Conservation (phyloP, 139 green algal species). For the Eudorina sp. region DNA sequence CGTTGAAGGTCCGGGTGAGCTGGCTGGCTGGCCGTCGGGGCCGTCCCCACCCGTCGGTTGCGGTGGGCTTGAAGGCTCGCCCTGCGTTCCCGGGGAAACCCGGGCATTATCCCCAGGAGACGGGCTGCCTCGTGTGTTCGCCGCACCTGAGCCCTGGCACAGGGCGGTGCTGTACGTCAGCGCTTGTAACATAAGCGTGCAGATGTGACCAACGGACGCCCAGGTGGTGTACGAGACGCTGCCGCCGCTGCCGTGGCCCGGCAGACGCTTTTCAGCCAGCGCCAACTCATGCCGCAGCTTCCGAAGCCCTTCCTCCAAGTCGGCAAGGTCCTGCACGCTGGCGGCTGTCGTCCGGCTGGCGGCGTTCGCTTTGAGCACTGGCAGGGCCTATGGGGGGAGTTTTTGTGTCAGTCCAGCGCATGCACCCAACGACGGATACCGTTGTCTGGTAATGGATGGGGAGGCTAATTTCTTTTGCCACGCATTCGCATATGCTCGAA, state of each 20-base stretch:
- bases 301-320: constrained; percentile 32
- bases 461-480: too few relatives aligned
- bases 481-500: too few relatives aligned
- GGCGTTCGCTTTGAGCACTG: neutral
- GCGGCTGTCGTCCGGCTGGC: neutral
- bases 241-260: neutral
- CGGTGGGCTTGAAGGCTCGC: neutral
- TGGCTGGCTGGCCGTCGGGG: too few relatives aligned
- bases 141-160: neutral
- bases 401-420: too few relatives aligned
- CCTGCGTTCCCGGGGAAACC: neutral
- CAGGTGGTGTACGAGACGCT: constrained; percentile 6
- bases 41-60: neutral
- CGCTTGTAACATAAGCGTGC: constrained; percentile 25
- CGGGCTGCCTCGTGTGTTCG: neutral
- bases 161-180: neutral
- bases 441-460: too few relatives aligned
- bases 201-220: constrained; percentile 1
- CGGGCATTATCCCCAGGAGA: neutral
- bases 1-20: neutral
- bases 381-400: constrained; percentile 2
- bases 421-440: too few relatives aligned
- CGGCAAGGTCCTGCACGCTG: constrained; percentile 32
- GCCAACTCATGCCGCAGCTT: constrained; percentile 43
- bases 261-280: constrained; percentile 35